Base-by-base conservation (phyloP, 2,329 filamentous ascomycete species). In the Aureobasidium leucospermi region DNA sequence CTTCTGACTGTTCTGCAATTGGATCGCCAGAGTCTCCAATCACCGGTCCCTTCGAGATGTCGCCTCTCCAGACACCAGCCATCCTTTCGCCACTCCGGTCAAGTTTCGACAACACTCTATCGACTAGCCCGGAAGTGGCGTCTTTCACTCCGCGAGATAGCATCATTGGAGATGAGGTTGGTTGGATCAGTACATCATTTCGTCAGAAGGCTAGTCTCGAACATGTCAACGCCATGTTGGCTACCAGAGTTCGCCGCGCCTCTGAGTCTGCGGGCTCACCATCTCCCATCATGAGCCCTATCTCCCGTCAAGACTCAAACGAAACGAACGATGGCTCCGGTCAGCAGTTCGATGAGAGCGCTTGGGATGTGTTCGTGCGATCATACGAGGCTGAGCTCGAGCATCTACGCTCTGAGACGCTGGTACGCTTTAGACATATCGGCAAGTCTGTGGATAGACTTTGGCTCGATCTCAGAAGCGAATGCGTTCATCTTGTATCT, bases 381-480 rank as follows among this genome's bases (percentile, higher is more conserved):
- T 61, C 64, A 3, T 69, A 66, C 63, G 63, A 67, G 36, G 69
- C 66, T 23, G 70, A 73, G 62, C 60, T 71, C 23, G 48, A 59
- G 16, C 70, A 75, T 48, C 63, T 78, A 41, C 73, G 72, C 60
- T 69, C 69, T 36, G 70, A 72, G 58, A 68, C 71, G n/a, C 65
- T 78, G 34, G 70, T 74, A 3, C 74, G 76, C 56, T 72, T 79
- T 59, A 73, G 74, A 36, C 77, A 78, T 60, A 64, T 64, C 31
- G 66, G 63, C 15, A 61, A 66, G 45, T 66, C 60, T 13, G 63
- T 70, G 53, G 67, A 70, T 52, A 65, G 63, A 43, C 45, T 65
- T 47, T 62, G 64, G 43, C 56, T 63, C 15, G 68, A 70, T 39
- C 43, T 58, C 10, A 48, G 41, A 34, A 29, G 16, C 15, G 59